Evolutionary conservation across 1,284 basidiomycete species (phyloP), one percentile per base, ranked within the genome.

Genomic region (Tylopilus orsonianus): DNA sequence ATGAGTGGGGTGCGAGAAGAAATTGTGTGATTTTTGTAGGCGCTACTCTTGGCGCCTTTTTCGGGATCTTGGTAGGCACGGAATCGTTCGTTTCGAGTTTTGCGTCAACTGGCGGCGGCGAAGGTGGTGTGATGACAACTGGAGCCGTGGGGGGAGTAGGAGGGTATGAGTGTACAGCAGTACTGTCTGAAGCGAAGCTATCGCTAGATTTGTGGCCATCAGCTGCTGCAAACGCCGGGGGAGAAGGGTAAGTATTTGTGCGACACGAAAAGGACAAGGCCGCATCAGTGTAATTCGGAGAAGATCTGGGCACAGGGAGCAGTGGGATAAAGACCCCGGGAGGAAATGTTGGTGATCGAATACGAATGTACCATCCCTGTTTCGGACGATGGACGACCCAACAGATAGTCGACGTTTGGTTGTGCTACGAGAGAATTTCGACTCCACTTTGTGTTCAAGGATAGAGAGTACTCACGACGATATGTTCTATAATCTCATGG

Each of bases 331-430:
- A 85, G 14, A 79, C 72, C 5, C 79, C 80, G 14, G 78, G 77
- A 1, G 83, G 82, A 53, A 86, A 87, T 6, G 71, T 61, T 0
- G 87, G 86, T 1, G 85, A 71, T 18, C 83, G 77, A 18, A 90
- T 69, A 41, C 83, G 83, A 52, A 90, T 81, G 64, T 90, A 90
- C 87, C 87, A 90, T 20, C 87, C 87, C 29, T 84, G 78, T 53
- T 81, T 78, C 3, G 87, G 87, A 8, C 81, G 78, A 59, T 89
- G 87, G 22, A 89, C 80, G 18, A 78, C 79, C 87, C 87, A 90
- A 47, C 78, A 75, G 6, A 87, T 65, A 0, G 75, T 77, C 18
- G 77, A 80, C 4, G 78, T 83, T 24, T 79, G 74, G 40, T 84
- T 85, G 52, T 88, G 81, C 85, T 87, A 49, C 14, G 40, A 27